Conservation (phyloP, 225 moss, liverwort and hornwort genomes). For the Pleurozium schreberi region DNA sequence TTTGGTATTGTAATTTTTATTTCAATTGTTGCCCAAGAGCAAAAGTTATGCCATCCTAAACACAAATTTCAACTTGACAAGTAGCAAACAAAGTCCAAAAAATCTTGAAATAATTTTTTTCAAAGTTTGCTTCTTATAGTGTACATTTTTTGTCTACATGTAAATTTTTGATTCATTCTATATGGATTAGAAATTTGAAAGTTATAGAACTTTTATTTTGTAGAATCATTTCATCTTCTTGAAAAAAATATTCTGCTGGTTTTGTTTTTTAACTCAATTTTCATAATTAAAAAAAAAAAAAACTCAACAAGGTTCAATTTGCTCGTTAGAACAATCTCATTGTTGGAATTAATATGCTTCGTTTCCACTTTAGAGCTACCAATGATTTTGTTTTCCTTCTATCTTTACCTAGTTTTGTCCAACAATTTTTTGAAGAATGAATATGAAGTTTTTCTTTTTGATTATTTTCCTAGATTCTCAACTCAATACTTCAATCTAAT, state of each 20-base stretch:
- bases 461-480: background rate
- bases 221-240: background rate
- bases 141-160: background rate
- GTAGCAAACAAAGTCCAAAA: background rate
- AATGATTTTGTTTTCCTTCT: background rate
- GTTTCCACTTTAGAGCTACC: background rate
- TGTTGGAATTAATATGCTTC: fast-evolving
- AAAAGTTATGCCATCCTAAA: background rate
- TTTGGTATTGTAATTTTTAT: background rate
- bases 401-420: fast-evolving
- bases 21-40: fast-evolving
- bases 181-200: background rate
- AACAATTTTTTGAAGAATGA: background rate
- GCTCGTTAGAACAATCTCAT: background rate
- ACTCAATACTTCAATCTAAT: background rate
- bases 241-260: fast-evolving
- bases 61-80: background rate
- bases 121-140: fast-evolving
- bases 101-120: background rate
- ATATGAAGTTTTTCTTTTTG: background rate
- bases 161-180: background rate
- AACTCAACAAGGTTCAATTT: background rate
- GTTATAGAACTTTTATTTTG: background rate
- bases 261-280: background rate
- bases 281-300: background rate